Evolutionary conservation across 1,284 basidiomycete genomes (phyloP), one percentile per base, ranked within the genome.

Genomic region (Abortiporus biennis): DNA sequence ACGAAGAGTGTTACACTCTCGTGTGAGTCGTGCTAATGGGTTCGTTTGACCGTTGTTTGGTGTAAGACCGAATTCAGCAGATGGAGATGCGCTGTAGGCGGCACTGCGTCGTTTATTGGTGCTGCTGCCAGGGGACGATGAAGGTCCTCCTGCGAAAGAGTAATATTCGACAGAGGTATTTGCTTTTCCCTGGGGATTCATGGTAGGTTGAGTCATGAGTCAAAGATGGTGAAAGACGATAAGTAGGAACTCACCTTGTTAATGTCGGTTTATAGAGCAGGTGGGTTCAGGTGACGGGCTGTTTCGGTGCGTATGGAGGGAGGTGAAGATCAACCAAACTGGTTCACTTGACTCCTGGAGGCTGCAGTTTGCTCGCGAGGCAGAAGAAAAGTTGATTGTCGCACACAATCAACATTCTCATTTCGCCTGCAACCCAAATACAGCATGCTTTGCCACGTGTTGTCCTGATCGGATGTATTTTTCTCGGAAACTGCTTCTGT

Each of bases 111-210:
- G 56, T 24, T 57, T 51, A 42, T 53, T 48, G 45, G 54, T 13
- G 42, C 31, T n/a, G n/a, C n/a, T n/a, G n/a, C n/a, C n/a, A 15
- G 31, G 19, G 19, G n/a, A n/a, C 31, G 31, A 32, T 5, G 31
- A 32, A 29, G 27, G 9, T 29, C n/a, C n/a, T 9, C n/a, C 31
- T 29, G 52, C 34, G 47, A 46, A 61, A 44, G 70, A 56, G 54
- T 81, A 72, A 66, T 77, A 79, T 54, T 78, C 76, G 67, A 78
- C 67, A 44, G 77, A 75, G 36, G 70, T 68, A 57, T 74, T 65
- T 66, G 73, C 72, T 50, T 78, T 60, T 57, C 71, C 70, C 70
- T 69, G 72, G 58, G 80, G 65, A 61, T 74, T 73, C 57, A 74
- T 56, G 61, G 69, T 73, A 37, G 45, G n/a, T 43, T 24, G 41